phyloP scores from a whole-genome alignment of 2,329 filamentous ascomycete genomes.

The Colletotrichum destructivum region DNA sequence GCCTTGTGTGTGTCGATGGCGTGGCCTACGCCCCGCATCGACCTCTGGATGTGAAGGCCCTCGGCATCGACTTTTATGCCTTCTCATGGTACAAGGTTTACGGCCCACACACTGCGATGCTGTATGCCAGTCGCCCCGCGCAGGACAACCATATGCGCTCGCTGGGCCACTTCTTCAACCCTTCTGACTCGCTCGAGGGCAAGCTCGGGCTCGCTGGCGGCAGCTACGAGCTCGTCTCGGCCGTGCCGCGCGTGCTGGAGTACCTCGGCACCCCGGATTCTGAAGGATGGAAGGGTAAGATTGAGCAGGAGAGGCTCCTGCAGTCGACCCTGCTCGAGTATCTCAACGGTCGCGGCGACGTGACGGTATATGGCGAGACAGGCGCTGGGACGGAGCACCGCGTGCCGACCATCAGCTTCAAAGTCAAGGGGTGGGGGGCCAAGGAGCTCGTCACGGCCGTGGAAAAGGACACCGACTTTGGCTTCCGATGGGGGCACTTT shows the following conservation, averaged over 20 bases:
- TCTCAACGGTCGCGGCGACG: conserved; percentile 64
- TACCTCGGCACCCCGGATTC: conserved; percentile 68
- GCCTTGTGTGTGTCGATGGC: conserved; percentile 80
- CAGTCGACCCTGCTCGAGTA: conserved; percentile 73
- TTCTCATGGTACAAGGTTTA: conserved; percentile 90
- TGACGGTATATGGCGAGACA: conserved; percentile 72
- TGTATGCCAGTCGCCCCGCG: conserved; percentile 75
- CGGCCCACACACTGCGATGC: conserved; percentile 80
- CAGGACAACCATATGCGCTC: conserved; percentile 68
- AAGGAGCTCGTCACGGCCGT: conserved; percentile 73
- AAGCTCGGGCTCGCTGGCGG: conserved; percentile 79
- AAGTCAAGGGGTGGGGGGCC: conserved; percentile 69
- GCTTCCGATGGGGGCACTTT: conserved; percentile 78
- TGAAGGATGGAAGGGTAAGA: conserved; percentile 66
- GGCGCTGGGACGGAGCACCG: conserved; percentile 63
- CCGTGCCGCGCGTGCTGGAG: conserved; percentile 71
- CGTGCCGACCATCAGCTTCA: conserved; percentile 78
- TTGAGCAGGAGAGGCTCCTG: conserved; percentile 72
- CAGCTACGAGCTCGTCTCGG: conserved; percentile 79
- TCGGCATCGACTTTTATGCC: conserved; percentile 83
- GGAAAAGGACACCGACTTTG: conserved; percentile 71
- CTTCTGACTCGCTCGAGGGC: conserved; percentile 70
- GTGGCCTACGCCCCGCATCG: conserved; percentile 84
- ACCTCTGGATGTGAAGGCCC: conserved; percentile 75
- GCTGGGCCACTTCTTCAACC: conserved; percentile 78